Evolutionary conservation across 2,329 filamentous ascomycete genomes (phyloP).

Genomic region (Colletotrichum trifolii): DNA sequence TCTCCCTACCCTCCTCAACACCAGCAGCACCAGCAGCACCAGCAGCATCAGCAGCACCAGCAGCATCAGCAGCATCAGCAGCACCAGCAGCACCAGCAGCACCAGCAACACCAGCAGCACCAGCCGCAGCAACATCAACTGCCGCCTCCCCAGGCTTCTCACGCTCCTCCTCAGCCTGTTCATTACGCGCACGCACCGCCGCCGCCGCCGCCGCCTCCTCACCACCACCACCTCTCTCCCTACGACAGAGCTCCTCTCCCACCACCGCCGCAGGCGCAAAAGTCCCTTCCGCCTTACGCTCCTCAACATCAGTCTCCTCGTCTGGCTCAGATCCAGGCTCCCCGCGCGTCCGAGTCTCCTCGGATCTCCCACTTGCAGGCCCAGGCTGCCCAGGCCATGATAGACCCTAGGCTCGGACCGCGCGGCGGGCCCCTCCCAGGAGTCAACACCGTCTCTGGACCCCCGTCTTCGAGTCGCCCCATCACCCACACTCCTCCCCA

Average conservation of each 20-base stretch:
- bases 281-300: slow-evolving; percentile 47
- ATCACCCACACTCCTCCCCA: slow-evolving; percentile 55
- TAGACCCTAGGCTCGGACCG: slow-evolving; percentile 50
- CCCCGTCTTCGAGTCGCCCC: slow-evolving; percentile 48
- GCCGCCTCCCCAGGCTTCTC: slow-evolving; percentile 40
- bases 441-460: slow-evolving; percentile 31
- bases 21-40: slow-evolving; percentile 20
- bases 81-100: slow-evolving; percentile 38
- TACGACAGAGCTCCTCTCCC: slow-evolving; percentile 53
- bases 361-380: slow-evolving; percentile 57
- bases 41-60: slow-evolving; percentile 34
- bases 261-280: slow-evolving; percentile 48
- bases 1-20: slow-evolving; percentile 49
- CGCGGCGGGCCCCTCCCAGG: slow-evolving; percentile 57
- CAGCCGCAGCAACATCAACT: slow-evolving; percentile 28
- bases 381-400: slow-evolving; percentile 54
- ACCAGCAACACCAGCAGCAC: slow-evolving; percentile 34
- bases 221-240: slow-evolving; percentile 39
- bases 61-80: slow-evolving; percentile 31
- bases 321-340: slow-evolving; percentile 36
- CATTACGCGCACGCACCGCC: slow-evolving; percentile 42
- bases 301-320: slow-evolving; percentile 47
- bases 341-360: slow-evolving; percentile 50
- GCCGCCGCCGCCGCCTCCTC: slow-evolving; percentile 16
- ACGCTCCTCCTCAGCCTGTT: slow-evolving; percentile 43